These are phyloP conservation scores for Neltuma alba DNA, from an alignment of 306 rosid genomes.

Conservation along the genomic window DNA sequence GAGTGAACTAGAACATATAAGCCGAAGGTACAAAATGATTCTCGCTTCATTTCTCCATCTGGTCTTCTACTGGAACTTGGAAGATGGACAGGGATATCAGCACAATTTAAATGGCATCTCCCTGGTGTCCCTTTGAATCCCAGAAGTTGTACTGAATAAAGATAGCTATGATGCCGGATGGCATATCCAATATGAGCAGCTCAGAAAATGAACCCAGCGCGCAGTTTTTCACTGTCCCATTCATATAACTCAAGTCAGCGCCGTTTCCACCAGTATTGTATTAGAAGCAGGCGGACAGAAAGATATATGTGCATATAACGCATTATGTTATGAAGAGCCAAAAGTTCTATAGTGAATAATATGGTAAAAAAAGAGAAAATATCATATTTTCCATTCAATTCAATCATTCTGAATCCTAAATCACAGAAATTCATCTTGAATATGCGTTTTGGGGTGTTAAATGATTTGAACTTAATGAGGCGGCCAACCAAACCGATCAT, in stretches of 20 bases:
- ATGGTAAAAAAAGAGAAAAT: constrained; percentile 14
- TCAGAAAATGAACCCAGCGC: constrained; percentile 7
- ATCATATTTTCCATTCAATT: background rate
- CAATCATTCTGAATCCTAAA: constrained; percentile 14
- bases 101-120: constrained; percentile 40
- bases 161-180: constrained; percentile 39
- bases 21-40: constrained; percentile 38
- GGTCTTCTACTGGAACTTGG: constrained; percentile 25
- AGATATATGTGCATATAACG: background rate
- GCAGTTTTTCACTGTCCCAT: constrained; percentile 31
- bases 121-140: constrained; percentile 22
- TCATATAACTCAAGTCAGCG: constrained; percentile 31
- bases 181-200: constrained; percentile 29
- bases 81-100: constrained; percentile 40
- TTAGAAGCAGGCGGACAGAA: constrained; percentile 41
- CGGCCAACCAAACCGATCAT: background rate
- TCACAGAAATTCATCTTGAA: background rate
- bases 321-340: constrained; percentile 26
- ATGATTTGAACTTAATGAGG: constrained; percentile 12
- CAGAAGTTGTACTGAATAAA: constrained; percentile 44
- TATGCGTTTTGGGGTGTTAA: background rate
- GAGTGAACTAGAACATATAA: constrained; percentile 35
- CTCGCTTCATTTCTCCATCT: constrained; percentile 33
- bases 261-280: constrained; percentile 23
- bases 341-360: constrained; percentile 12